Percentiles rank a stretch among this genome's conserved stretches.
Evolutionary conservation across 352 stramenopile genomes (phyloP).

Genomic region (Phytophthora palmivora): DNA sequence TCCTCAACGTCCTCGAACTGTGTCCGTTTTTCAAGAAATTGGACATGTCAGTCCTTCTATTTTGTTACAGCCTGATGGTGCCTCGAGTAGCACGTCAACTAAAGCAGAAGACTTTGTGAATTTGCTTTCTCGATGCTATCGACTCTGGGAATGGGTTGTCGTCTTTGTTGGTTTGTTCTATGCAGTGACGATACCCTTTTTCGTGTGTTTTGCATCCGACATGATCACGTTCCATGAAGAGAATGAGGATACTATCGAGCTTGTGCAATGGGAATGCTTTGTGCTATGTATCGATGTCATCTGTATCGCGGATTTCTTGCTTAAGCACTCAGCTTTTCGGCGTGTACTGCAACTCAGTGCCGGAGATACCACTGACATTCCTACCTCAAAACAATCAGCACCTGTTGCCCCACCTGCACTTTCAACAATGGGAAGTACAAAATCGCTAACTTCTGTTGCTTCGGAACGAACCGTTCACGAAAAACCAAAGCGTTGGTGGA

Average conservation of each 20-base stretch:
- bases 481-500: conserved; percentile 15
- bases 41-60: neutral
- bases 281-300: conserved; percentile 54
- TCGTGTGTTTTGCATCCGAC: conserved; percentile 65
- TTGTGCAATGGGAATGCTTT: conserved; percentile 46
- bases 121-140: conserved; percentile 52
- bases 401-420: neutral
- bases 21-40: conserved; percentile 20
- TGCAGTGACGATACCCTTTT: conserved; percentile 60
- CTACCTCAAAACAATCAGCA: neutral
- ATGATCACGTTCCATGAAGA: conserved; percentile 27
- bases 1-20: neutral
- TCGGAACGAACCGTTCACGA: neutral
- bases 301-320: conserved; percentile 57
- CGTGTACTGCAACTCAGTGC: conserved; percentile 46
- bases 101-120: conserved; percentile 66
- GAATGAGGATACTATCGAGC: neutral
- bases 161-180: conserved; percentile 65
- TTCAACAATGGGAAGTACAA: conserved; percentile 5
- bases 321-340: conserved; percentile 66
- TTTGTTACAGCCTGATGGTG: conserved; percentile 7
- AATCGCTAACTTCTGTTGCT: neutral
- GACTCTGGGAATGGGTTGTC: conserved; percentile 62
- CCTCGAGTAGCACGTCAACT: conserved; percentile 10
- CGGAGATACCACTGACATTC: conserved; percentile 23